Base-by-base conservation (phyloP, 2,329 filamentous ascomycete species). In the Aspergillus sp. region DNA sequence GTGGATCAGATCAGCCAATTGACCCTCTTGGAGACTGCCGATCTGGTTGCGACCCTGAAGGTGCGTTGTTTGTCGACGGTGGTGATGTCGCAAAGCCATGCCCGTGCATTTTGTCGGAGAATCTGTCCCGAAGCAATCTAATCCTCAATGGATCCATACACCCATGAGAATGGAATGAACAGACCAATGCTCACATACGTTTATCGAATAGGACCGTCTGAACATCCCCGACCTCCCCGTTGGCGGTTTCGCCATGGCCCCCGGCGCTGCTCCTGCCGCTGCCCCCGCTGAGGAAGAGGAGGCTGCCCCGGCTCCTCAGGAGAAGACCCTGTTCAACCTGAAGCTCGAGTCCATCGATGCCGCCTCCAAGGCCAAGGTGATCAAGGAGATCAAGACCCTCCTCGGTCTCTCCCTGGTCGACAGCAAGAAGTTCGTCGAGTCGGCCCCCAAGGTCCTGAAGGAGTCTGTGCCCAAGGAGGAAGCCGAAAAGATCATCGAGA, bases 341-440 rank as follows among this genome's bases (percentile, higher is more conserved):
- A 97, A 97, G 81, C 86, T 99, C 58, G 83, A 89, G 75, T 88
- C 88, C 32, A 95, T 97, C 72, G 95, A 99, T 49, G 82, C 91
- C 23, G 82, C 78, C 47, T 80, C 93, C 60, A 99, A 99, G 82
- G 91, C 95, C 67, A 99, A 99, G 88, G 81, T 99, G 67, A 99
- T 99, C 83, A 99, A 99, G 85, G 94, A 99, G 81, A 84, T 99
- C 80, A 99, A 99, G 86, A 87, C 85, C 69, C 82, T 99, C 85
- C 81, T 99, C 56, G 94, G 94, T 41, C 78, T 99, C 71, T 95
- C 89, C 73, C 83, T 99, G 79, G 95, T 99, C 64, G 94, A 99
- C 77, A 96, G 90, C 79, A 99, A 99, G 88, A 99, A 99, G 82
- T 99, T 99, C 69, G 94, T 99, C 62, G 94, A 99, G 83, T 91